Percentiles rank a stretch among this genome's conserved stretches.
Evolutionary conservation across 2,329 filamentous ascomycete genomes (phyloP).

Genomic region (Sporothrix variecibatus): DNA sequence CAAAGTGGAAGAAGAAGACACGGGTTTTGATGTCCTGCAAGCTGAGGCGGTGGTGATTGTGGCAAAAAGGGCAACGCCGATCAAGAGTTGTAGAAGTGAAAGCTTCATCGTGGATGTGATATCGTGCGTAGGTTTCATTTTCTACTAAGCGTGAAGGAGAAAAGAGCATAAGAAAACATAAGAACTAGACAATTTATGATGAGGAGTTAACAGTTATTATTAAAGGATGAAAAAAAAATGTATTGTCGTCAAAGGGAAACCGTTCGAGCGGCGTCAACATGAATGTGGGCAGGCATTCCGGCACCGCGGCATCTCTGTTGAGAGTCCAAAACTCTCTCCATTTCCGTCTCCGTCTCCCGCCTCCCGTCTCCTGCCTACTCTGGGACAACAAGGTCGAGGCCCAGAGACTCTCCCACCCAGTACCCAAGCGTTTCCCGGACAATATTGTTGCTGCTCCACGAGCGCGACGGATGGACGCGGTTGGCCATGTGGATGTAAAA

Average conservation of each 20-base stretch:
- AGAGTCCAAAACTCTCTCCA: too few relatives aligned
- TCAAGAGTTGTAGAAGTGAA: not conserved
- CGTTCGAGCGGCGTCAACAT: too few relatives aligned
- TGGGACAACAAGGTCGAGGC: not conserved
- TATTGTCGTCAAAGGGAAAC: too few relatives aligned
- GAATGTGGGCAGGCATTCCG: too few relatives aligned
- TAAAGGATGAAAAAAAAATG: too few relatives aligned
- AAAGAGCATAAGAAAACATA: too few relatives aligned
- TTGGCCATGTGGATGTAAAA: constrained; percentile 22
- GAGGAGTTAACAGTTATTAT: too few relatives aligned
- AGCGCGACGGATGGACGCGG: constrained; percentile 19
- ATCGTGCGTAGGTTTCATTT: too few relatives aligned
- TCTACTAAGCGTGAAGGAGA: too few relatives aligned
- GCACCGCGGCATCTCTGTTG: too few relatives aligned
- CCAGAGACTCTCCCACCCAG: constrained; percentile 19
- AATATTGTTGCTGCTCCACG: constrained; percentile 18
- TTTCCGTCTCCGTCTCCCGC: too few relatives aligned
- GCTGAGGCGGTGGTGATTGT: not conserved
- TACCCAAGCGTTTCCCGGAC: constrained; percentile 21
- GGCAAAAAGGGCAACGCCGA: not conserved
- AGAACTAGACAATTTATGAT: too few relatives aligned
- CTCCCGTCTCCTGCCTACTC: not conserved
- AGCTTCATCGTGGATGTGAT: not conserved
- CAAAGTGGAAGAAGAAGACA: not conserved
- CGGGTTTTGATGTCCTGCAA: not conserved